Evolutionary conservation across 768 basidiomycete genomes (phyloP), one percentile per base, ranked within the genome.

Genomic region (Termitomyces sp.): DNA sequence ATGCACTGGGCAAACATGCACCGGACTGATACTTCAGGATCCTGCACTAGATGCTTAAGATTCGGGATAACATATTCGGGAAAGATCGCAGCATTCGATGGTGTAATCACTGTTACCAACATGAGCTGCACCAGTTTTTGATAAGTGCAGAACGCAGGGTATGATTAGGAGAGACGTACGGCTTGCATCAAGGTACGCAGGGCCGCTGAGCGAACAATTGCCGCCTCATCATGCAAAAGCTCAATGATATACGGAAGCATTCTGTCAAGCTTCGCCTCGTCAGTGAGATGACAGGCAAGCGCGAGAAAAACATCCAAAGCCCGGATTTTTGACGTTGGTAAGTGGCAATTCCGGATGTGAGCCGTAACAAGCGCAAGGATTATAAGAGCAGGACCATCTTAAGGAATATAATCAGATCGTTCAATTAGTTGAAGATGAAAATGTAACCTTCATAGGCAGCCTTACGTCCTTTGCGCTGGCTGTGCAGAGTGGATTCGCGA

Each of bases 51-150:
- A 61, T 93, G 86, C 38, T 84, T 83, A 66, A 93, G 83, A 67
- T 97, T 92, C 1, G 95, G 95, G 32, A 98, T 85, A 64, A 98
- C 90, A 70, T 98, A 99, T 71, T 98, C 95, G 0, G 95, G 91
- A 67, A 98, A 90, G 28, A 98, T 91, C 8, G 91, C 76, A 7
- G 77, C 78, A 63, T 75, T 72, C 5, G 68, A 69, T 35, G 68
- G 68, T 18, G 68, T 67, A 14, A 69, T 67, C 13, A 69, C 68
- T 2, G 66, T 69, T 18, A 69, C 68, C 41, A 67, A 62, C 63
- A 69, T 67, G 20, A 69, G 62, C 68, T 69, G 41, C 18, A 41
- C n/a, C 33, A 23, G 4, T 16, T 13, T 20, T 20, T 43, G 1
- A 23, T 49, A 48, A 40, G 54, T 43, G 14, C 13, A 48, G 8